A percentile compares a stretch with the other conserved stretches of the same genome.
Evolutionary conservation across 163 green algal genomes (phyloP).

Genomic region (Scenedesmus sp.): DNA sequence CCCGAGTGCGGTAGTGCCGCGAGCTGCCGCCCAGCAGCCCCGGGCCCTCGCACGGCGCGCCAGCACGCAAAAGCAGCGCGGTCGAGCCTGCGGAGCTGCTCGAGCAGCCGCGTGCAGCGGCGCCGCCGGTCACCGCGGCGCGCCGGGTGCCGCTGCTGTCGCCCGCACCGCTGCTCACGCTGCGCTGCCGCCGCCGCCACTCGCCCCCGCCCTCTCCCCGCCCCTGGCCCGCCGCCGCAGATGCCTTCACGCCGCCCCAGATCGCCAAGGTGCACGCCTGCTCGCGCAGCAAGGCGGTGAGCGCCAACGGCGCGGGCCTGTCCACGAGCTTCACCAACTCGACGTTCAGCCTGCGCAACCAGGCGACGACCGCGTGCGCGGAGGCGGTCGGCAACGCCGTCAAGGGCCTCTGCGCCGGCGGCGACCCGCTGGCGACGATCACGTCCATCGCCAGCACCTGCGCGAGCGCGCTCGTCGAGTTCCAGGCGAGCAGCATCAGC

Average conservation of each 20-base stretch:
- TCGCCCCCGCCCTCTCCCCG: neutral
- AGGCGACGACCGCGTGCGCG: constrained; percentile 37
- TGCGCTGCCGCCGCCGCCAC: too few relatives aligned
- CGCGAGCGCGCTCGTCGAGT: constrained; percentile 34
- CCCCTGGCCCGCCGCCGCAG: constrained; percentile 37
- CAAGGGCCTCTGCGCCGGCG: constrained; percentile 35
- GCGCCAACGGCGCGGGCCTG: constrained; percentile 35
- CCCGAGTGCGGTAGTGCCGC: too few relatives aligned
- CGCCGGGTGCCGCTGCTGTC: too few relatives aligned
- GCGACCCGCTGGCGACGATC: constrained; percentile 44
- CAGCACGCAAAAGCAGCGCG: too few relatives aligned
- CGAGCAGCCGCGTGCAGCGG: too few relatives aligned
- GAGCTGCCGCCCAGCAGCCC: too few relatives aligned
- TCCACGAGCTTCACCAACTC: constrained; percentile 30
- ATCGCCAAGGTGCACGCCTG: constrained; percentile 34
- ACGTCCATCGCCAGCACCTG: constrained; percentile 25
- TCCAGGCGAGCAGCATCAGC: constrained; percentile 39
- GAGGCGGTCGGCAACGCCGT: constrained; percentile 41
- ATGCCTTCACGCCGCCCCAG: constrained; percentile 30
- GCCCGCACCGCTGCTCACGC: too few relatives aligned
- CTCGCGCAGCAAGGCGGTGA: constrained; percentile 19
- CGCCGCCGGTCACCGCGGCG: too few relatives aligned
- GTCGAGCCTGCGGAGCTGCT: too few relatives aligned
- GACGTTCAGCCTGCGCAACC: constrained; percentile 19
- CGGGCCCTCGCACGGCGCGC: too few relatives aligned